phyloP scores from a whole-genome alignment of 805 yeast species.

The Starmerella kuoi region DNA sequence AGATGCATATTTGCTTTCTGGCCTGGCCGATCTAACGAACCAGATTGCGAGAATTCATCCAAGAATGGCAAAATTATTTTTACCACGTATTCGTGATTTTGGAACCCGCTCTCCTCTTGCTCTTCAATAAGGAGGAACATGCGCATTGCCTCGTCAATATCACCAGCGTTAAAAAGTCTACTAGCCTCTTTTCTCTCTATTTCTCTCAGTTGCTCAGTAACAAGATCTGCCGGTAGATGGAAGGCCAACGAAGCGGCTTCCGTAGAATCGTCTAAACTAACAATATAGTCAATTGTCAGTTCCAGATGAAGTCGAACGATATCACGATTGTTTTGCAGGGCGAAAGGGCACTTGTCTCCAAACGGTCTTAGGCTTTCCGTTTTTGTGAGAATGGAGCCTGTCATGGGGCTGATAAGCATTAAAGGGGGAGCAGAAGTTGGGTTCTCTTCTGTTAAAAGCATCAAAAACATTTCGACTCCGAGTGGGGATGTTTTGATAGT shows the following conservation, averaged over 20 bases:
- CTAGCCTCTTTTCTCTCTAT: slow-evolving; percentile 11
- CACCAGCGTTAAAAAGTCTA: slow-evolving; percentile 8
- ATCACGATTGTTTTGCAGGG: neutral
- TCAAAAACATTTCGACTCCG: slow-evolving; percentile 5
- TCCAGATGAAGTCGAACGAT: neutral
- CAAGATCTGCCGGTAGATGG: slow-evolving; percentile 1
- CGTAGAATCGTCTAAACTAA: neutral
- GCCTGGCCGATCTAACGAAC: too few species aligned
- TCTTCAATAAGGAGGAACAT: slow-evolving; percentile 13
- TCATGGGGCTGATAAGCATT: slow-evolving; percentile 9
- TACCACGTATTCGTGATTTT: slow-evolving; percentile 2
- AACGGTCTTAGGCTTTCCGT: neutral
- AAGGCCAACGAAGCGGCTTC: slow-evolving; percentile 17
- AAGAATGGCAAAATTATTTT: slow-evolving; percentile 5
- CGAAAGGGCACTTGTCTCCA: slow-evolving; percentile 1
- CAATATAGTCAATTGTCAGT: neutral
- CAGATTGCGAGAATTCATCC: neutral
- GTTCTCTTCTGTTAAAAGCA: neutral
- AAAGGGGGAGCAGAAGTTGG: neutral
- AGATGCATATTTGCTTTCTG: neutral
- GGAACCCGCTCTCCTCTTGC: slow-evolving; percentile 8
- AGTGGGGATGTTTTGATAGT: neutral
- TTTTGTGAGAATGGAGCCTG: slow-evolving; percentile 7
- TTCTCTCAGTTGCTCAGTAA: slow-evolving; percentile 4
- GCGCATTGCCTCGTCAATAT: slow-evolving; percentile 13